Evolutionary conservation across 1,284 basidiomycete species (phyloP).

Genomic region (Athelia sp.): DNA sequence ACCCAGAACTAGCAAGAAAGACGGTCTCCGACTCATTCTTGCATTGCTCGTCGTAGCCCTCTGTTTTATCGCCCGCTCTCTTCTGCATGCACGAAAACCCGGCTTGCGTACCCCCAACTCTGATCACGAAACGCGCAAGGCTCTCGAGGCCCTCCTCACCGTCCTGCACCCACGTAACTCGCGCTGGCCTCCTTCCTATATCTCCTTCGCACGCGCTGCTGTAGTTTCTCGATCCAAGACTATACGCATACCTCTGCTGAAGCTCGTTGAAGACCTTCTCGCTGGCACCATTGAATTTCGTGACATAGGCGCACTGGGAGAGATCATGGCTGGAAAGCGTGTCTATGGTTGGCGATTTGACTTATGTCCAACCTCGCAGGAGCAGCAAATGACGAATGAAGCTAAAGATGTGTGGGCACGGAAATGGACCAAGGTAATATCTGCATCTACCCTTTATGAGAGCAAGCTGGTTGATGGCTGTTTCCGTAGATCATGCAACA

Average conservation of each 20-base stretch:
- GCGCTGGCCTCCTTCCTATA: constrained; percentile 29
- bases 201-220: constrained; percentile 12
- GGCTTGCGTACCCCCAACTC: too few species aligned
- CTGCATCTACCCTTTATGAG: neutral
- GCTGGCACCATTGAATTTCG: neutral
- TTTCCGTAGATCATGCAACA: too few species aligned
- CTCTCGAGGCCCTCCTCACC: constrained; percentile 25
- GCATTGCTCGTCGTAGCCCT: too few species aligned
- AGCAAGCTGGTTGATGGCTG: neutral
- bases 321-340: neutral
- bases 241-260: constrained; percentile 13
- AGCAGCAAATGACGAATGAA: neutral
- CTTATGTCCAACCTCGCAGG: neutral
- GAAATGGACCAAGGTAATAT: neutral
- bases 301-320: neutral
- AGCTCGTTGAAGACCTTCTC: neutral
- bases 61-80: too few species aligned
- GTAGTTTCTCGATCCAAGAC: constrained; percentile 1
- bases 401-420: neutral
- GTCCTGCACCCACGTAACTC: constrained; percentile 29
- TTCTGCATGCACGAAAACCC: too few species aligned
- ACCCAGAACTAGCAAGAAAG: too few species aligned
- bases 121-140: constrained; percentile 10
- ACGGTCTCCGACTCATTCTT: too few species aligned
- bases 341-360: neutral